Evolutionary conservation across 495 filamentous ascomycete genomes (phyloP).

Genomic region (Xylaria bambusicola): DNA sequence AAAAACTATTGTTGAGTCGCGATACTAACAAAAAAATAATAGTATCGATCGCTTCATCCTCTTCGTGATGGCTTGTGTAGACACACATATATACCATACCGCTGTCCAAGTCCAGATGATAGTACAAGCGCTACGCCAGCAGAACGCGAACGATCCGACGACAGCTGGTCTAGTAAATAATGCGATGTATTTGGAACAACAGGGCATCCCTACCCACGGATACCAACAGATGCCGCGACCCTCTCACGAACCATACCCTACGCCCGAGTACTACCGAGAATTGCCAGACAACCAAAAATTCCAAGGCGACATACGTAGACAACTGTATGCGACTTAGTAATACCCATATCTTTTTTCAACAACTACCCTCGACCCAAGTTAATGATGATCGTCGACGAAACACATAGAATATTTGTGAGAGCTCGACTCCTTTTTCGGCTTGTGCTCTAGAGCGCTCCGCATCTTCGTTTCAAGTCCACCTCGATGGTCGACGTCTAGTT

Average conservation of each 20-base stretch:
- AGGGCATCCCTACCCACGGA: background rate
- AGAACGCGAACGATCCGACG: background rate
- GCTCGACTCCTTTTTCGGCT: background rate
- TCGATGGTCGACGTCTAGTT: background rate
- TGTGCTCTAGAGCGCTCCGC: background rate
- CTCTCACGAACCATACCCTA: background rate
- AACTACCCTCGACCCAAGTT: too few relatives aligned
- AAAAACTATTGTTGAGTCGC: background rate
- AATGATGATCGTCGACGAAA: too few relatives aligned
- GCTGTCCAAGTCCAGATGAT: slow-evolving; percentile 2
- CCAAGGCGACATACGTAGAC: background rate
- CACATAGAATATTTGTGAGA: background rate
- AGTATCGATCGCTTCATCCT: slow-evolving; percentile 12
- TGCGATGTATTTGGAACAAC: background rate
- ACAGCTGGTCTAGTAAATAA: background rate
- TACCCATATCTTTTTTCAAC: background rate
- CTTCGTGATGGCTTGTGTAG: slow-evolving; percentile 10
- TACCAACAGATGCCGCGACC: background rate
- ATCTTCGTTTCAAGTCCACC: background rate
- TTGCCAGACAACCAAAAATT: slow-evolving; percentile 13
- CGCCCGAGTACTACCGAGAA: slow-evolving; percentile 1
- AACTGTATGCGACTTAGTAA: background rate
- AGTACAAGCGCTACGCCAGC: slow-evolving; percentile 5
- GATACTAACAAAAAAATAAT: background rate
- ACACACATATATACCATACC: slow-evolving; percentile 1